Evolutionary conservation across 2,329 filamentous ascomycete genomes (phyloP).

Genomic region (Calonectria hongkongensis): DNA sequence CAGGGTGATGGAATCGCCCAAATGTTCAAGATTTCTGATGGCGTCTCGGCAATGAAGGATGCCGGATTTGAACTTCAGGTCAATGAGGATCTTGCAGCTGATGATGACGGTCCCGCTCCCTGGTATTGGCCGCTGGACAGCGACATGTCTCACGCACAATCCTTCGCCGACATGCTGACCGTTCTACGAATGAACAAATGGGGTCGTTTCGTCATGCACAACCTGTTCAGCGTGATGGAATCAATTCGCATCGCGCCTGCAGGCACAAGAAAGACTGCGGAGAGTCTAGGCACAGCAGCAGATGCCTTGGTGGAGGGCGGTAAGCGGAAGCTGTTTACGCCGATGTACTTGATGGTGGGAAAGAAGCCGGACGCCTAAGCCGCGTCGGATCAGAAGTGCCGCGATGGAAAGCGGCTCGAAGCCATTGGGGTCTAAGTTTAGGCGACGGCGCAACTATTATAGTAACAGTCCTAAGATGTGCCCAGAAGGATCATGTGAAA

Average conservation of each 20-base stretch:
- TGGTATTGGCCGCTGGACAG: constrained; percentile 93
- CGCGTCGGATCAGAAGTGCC: neutral
- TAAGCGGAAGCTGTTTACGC: constrained; percentile 90
- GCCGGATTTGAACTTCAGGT: constrained; percentile 86
- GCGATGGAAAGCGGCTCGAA: neutral
- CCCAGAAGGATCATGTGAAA: no score
- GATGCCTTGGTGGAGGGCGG: constrained; percentile 90
- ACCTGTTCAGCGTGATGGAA: constrained; percentile 83
- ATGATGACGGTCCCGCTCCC: constrained; percentile 71
- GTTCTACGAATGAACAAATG: constrained; percentile 89
- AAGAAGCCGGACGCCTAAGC: constrained; percentile 76
- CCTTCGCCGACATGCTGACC: constrained; percentile 82
- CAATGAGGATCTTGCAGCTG: constrained; percentile 74
- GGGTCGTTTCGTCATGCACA: constrained; percentile 82
- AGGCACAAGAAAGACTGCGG: constrained; percentile 91
- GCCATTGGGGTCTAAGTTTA: constrained; percentile 8
- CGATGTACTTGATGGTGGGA: constrained; percentile 96
- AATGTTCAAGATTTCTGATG: constrained; percentile 91
- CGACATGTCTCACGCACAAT: constrained; percentile 85
- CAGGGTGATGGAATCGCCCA: constrained; percentile 95
- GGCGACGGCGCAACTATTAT: constrained; percentile 2
- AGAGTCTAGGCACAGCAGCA: constrained; percentile 84
- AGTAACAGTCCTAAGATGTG: neutral
- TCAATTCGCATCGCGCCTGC: constrained; percentile 80
- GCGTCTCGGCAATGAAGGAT: constrained; percentile 84